Base-by-base conservation (phyloP, 495 filamentous ascomycete genomes). In the Xylaria castorea region DNA sequence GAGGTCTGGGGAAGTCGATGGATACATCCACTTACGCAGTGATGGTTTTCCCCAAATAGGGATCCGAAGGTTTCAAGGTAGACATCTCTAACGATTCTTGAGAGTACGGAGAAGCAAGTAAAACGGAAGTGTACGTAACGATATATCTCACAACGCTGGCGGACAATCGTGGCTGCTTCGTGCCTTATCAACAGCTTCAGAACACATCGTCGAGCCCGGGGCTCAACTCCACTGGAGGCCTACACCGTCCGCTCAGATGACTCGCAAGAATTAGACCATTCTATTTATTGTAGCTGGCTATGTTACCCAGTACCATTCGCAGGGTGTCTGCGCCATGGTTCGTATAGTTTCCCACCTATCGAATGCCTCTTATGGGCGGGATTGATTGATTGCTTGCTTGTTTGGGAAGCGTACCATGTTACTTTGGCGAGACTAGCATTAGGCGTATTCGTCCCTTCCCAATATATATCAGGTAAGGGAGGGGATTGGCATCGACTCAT, bases 21-120 rank as follows among this genome's bases (percentile, higher is more conserved):
- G 22, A 48, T 16, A 44, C 51, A 30, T 55, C 16, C 20, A 66
- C 70, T 72, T 72, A 72, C 70, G 70, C 62, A 14, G 70, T 58
- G 38, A 72, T 72, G 36, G 30, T 53, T 46, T 72, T 72, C 62
- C 70, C 70, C 30, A 58, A 22, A 40, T 72, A 72, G 38, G 60
- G 62, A 46, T 72, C 63, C 12, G 44, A 27, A 60, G 16, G 63
- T 38, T 72, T 67, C 40, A 32, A 42, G 48, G 51, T 20, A 61
- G 63, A 50, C 70, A 72, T 72, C 9, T 60, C 20, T 48, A 61
- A 48, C 25, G 20, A 32, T 20, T 8, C 38, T 14, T n/a, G 57
- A 42, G 36, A 57, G 20, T 51, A 8, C 3, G 22, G 22, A 30
- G n/a, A 67, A 30, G 48, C n/a, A 57, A 68, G 38, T 55, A 46